Evolutionary conservation across 306 rosid species (phyloP), one percentile per base, ranked within the genome.

Genomic region (Arachis hypogaea): DNA sequence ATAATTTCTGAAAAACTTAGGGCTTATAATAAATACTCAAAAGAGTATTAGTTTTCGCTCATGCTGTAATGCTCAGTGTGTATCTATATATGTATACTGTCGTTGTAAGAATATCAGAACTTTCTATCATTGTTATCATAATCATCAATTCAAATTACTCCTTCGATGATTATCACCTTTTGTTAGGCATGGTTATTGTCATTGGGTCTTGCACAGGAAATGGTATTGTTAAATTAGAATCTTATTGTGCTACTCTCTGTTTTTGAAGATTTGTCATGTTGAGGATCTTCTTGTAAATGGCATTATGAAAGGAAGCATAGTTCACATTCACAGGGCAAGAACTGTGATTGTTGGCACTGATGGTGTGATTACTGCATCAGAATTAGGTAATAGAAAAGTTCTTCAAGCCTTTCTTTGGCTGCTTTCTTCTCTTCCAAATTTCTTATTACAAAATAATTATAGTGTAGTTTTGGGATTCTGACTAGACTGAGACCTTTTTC

Each of bases 281-380:
- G 98, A 94, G 87, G 98, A 94, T 82, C 91, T 94, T 91, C 82
- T 89, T 81, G 96, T 94, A 65, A 82, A 80, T 84, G 98, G 98
- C 45, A 45, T 84, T 58, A 83, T 94, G 80, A 89, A 83, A 86
- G 98, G 98, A 81, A 94, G 97, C 78, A 77, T 94, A 65, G 83
- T 94, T 85, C 98, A 94, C 82, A 92, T 94, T 80, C 97, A 94
- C 87, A 86, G 98, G 90, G 98, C 98, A 55, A 89, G 97, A 85
- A 89, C 95, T 66, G 88, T 94, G 69, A 88, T 92, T 80, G 82
- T 91, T 81, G 92, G 82, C 67, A 57, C 78, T 11, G 82, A 78
- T 69, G 98, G 97, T 69, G 60, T 82, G 80, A 85, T 94, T 59
- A 85, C 95, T 10, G 90, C 97, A 74, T 91, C 98, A 45, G 89